Evolutionary conservation across 805 yeast genomes (phyloP).

Genomic region (Spathaspora girioi): DNA sequence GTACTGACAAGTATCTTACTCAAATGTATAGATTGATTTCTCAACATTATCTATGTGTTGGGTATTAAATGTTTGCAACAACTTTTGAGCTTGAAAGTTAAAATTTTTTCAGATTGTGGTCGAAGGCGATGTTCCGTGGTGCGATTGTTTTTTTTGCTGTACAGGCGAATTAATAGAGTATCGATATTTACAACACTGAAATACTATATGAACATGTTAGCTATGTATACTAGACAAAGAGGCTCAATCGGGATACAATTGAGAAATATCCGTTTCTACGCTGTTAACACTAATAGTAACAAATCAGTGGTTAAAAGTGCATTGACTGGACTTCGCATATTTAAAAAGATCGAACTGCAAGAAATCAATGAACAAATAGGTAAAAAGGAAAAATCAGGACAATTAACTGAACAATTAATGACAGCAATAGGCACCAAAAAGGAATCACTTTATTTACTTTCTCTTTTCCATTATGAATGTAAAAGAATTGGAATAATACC

Average conservation of each 20-base stretch:
- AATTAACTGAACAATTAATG: constrained; percentile 23
- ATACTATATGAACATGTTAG: neutral
- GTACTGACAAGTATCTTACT: neutral
- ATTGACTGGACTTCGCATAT: neutral
- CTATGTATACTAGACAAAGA: neutral
- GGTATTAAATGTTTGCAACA: neutral
- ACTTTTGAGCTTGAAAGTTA: neutral
- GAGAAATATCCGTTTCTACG: neutral
- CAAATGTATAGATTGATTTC: constrained; percentile 5
- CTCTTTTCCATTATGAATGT: constrained; percentile 31
- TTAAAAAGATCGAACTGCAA: neutral
- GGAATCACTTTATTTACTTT: constrained; percentile 27
- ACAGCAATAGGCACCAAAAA: constrained; percentile 17
- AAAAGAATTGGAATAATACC: constrained; percentile 23
- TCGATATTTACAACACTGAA: neutral
- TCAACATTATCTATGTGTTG: constrained; percentile 4
- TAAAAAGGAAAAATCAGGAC: constrained; percentile 1
- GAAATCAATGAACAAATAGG: neutral
- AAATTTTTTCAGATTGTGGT: neutral
- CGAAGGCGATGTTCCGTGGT: neutral
- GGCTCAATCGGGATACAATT: neutral
- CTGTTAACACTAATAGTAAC: neutral
- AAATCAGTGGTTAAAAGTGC: neutral
- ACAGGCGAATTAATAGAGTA: neutral
- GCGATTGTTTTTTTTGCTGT: neutral